Conservation (phyloP, 169 alveolate species). For the Cryptosporidium sp. region DNA sequence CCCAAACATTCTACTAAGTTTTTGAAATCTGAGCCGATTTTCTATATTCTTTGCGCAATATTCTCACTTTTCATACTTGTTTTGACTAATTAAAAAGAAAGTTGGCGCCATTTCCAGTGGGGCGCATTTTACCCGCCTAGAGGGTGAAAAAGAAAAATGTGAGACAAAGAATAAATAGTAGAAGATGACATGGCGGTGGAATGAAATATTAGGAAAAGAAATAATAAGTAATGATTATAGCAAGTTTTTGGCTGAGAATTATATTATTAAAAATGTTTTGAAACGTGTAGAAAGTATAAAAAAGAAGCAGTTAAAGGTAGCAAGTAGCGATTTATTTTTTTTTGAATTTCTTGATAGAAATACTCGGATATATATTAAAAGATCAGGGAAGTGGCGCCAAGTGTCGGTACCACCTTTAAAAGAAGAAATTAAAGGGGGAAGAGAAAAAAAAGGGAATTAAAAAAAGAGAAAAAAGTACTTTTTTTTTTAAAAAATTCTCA, state of each 20-base stretch:
- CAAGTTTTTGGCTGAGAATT: not conserved
- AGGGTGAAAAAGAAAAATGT: not conserved
- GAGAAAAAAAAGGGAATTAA: not conserved
- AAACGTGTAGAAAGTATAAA: not conserved
- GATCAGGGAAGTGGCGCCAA: not conserved
- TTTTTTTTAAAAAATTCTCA: not conserved
- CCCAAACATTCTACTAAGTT: not conserved
- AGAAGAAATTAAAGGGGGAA: not conserved
- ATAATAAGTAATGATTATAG: not conserved
- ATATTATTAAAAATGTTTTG: not conserved
- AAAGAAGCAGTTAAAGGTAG: not conserved
- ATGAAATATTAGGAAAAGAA: not conserved
- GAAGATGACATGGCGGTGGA: constrained; percentile 16
- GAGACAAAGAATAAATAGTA: constrained; percentile 4
- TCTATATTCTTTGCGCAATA: not conserved
- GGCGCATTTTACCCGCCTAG: constrained; percentile 3
- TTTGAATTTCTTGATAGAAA: not conserved
- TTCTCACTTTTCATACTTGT: constrained; percentile 2
- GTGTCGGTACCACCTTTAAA: not conserved
- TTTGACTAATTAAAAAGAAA: not conserved
- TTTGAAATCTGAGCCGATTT: not conserved
- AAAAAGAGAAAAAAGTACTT: not conserved
- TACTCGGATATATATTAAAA: too few relatives aligned
- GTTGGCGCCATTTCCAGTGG: constrained; percentile 5
- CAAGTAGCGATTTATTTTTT: too few relatives aligned